Percentiles rank a stretch among this genome's conserved stretches.
Evolutionary conservation across 306 rosid genomes (phyloP).

Genomic region (Fragaria ananassa): DNA sequence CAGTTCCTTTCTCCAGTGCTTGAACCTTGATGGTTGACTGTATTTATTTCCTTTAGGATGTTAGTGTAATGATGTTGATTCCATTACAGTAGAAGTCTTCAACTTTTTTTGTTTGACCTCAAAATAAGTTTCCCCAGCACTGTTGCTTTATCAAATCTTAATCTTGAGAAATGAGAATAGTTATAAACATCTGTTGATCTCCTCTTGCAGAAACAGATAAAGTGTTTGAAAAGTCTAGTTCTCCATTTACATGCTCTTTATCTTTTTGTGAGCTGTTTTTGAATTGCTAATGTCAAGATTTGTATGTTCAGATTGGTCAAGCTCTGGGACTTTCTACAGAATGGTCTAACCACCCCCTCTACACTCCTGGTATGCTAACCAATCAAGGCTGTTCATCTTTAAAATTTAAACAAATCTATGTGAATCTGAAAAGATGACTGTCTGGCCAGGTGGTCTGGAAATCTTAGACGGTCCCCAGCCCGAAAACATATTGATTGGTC

Average conservation of each 20-base stretch:
- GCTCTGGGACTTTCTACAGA: constrained; percentile 89
- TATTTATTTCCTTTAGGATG: background rate
- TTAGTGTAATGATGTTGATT: background rate
- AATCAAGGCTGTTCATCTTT: background rate
- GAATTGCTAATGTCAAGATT: background rate
- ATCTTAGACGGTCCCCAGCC: constrained; percentile 83
- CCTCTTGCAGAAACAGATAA: background rate
- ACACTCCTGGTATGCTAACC: constrained; percentile 56
- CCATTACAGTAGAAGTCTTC: background rate
- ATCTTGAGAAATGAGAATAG: background rate
- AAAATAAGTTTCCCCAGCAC: background rate
- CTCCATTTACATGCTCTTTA: background rate
- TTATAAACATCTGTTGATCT: background rate
- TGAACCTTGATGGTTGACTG: background rate
- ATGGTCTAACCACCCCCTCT: constrained; percentile 87
- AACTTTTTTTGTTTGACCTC: background rate
- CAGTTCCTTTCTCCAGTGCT: background rate
- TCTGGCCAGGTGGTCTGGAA: constrained; percentile 71
- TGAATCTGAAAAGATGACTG: constrained; percentile 16
- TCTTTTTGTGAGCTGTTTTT: background rate
- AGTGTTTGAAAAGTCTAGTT: background rate
- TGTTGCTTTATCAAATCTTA: background rate
- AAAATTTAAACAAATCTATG: constrained; percentile 4
- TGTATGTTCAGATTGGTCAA: constrained; percentile 65
- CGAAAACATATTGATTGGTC: constrained; percentile 67